Evolutionary conservation across 495 filamentous ascomycete species (phyloP).

Genomic region (Hyaloscypha finlandica): DNA sequence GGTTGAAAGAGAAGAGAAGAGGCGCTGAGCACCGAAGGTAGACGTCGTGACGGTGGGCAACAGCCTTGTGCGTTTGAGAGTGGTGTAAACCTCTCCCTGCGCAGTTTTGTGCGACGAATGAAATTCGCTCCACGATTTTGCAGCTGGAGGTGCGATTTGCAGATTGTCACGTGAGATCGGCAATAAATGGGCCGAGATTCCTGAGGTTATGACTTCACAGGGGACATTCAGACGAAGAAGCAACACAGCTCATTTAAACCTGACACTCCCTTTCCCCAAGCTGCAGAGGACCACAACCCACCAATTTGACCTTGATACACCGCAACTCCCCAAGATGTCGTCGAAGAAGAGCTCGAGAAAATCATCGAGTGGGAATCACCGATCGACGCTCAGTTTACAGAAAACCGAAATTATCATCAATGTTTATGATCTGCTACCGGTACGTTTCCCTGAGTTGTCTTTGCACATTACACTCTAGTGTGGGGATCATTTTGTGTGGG

Average conservation of each 20-base stretch:
- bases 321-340: slow-evolving; percentile 33
- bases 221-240: neutral
- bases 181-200: neutral
- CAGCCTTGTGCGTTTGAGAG: slow-evolving; percentile 31
- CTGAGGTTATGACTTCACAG: neutral
- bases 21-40: slow-evolving; percentile 40
- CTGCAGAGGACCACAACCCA: neutral
- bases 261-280: neutral
- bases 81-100: slow-evolving; percentile 25
- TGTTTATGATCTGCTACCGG: slow-evolving; percentile 76
- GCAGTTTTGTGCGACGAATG: slow-evolving; percentile 25
- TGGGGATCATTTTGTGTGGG: neutral
- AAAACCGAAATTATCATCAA: slow-evolving; percentile 77
- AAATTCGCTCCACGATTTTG: neutral
- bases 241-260: neutral
- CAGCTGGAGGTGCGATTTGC: no score
- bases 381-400: slow-evolving; percentile 59
- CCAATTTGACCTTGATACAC: neutral
- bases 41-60: slow-evolving; percentile 47
- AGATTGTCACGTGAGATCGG: slow-evolving; percentile 3
- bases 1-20: slow-evolving; percentile 56
- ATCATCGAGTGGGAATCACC: slow-evolving; percentile 42
- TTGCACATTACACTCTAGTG: neutral
- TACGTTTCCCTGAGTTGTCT: slow-evolving; percentile 37
- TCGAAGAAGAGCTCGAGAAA: slow-evolving; percentile 42